Evolutionary conservation across 768 basidiomycete species (phyloP).

Genomic region (Lentinula lateritia): DNA sequence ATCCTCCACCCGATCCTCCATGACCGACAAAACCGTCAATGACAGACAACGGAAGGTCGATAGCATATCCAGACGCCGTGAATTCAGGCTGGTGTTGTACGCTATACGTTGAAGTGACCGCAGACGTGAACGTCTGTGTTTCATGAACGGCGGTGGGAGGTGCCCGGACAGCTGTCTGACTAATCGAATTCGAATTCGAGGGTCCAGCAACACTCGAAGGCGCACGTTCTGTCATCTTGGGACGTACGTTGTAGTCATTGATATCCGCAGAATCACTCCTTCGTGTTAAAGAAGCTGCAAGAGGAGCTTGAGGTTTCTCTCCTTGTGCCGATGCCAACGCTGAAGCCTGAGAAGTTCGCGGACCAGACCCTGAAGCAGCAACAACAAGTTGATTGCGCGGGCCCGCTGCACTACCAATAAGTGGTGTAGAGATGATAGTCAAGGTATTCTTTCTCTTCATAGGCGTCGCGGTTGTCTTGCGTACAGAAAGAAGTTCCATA

Average conservation of each 20-base stretch:
- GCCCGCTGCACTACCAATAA: background rate
- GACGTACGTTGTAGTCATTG: background rate
- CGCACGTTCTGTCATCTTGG: background rate
- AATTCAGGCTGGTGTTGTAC: constrained; percentile 3
- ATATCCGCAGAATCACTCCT: too few relatives aligned
- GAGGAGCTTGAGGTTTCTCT: background rate
- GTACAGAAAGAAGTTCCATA: background rate
- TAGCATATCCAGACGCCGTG: constrained; percentile 3
- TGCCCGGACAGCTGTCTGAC: background rate
- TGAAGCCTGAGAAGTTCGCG: background rate
- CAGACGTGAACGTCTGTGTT: background rate
- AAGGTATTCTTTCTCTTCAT: background rate
- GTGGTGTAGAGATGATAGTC: background rate
- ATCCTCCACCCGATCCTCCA: background rate
- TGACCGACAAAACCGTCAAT: constrained; percentile 1
- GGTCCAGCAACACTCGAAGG: background rate
- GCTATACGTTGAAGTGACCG: background rate
- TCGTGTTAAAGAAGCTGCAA: background rate
- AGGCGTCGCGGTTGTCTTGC: background rate
- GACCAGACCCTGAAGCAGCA: background rate
- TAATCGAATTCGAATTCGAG: background rate
- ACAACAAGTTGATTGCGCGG: background rate
- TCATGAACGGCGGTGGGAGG: background rate
- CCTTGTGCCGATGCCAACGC: background rate
- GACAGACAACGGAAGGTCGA: background rate